These are phyloP conservation scores for Pythium dissimile DNA, from an alignment of 352 stramenopile species.

Conservation along the genomic window DNA sequence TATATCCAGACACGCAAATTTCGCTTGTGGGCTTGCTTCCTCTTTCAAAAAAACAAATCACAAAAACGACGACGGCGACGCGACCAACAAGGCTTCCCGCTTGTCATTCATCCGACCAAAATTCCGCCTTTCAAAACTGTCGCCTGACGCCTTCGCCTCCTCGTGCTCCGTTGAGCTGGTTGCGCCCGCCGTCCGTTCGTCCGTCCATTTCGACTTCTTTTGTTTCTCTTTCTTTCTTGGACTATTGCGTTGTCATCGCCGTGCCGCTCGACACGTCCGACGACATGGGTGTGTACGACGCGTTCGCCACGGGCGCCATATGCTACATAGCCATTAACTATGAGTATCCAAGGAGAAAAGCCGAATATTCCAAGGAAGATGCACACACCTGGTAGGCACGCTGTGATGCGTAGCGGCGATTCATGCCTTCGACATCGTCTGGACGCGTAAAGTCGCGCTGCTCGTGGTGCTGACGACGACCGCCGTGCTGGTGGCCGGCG, in stretches of 20 bases:
- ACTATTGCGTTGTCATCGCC: constrained; percentile 49
- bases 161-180: too few species aligned
- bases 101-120: not conserved
- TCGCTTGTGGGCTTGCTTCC: too few species aligned
- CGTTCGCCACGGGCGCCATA: constrained; percentile 61
- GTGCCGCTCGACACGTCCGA: constrained; percentile 66
- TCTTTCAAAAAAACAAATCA: too few species aligned
- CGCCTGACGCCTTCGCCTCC: not conserved
- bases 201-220: not conserved
- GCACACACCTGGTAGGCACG: constrained; percentile 70
- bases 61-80: too few species aligned
- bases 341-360: not conserved
- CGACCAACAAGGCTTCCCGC: not conserved
- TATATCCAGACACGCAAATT: too few species aligned
- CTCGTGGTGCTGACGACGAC: constrained; percentile 36
- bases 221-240: not conserved
- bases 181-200: too few species aligned
- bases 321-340: constrained; percentile 29
- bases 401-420: constrained; percentile 73
- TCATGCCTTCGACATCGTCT: constrained; percentile 74
- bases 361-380: not conserved
- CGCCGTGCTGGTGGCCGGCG: constrained; percentile 21
- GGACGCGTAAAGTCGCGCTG: constrained; percentile 68
- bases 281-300: constrained; percentile 63
- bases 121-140: not conserved